These are phyloP conservation scores for Cucurbitaria berberidis DNA, from an alignment of 2,329 filamentous ascomycete genomes.

Conservation along the genomic window DNA sequence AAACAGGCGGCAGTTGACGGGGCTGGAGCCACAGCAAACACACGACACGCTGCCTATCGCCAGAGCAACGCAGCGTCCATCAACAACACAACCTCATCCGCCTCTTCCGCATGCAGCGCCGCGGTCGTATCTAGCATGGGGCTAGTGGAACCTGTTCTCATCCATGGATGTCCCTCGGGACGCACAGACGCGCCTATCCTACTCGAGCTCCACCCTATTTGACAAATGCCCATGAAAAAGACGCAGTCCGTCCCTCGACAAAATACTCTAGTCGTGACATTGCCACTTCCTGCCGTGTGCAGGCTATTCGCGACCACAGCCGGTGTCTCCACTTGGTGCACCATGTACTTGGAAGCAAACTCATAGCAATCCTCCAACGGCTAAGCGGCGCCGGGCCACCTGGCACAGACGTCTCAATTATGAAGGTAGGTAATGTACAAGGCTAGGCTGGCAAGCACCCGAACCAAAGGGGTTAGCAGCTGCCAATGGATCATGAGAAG, in stretches of 20 bases:
- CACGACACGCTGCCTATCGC: constrained; percentile 8
- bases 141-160: no score
- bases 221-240: constrained; percentile 3
- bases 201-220: constrained; percentile 6
- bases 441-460: no score
- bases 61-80: constrained; percentile 18
- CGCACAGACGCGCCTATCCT: constrained; percentile 10
- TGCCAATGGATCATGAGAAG: neutral
- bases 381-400: no score
- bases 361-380: no score
- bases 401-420: no score
- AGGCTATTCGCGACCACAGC: neutral
- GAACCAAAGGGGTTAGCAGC: neutral
- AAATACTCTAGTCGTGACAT: neutral
- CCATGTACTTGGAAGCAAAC: no score
- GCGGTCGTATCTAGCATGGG: no score
- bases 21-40: constrained; percentile 6
- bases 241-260: neutral
- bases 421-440: no score
- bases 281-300: neutral
- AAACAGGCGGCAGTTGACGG: neutral
- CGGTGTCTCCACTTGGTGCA: no score
- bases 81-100: constrained; percentile 13
- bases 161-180: no score
- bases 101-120: constrained; percentile 8